phyloP scores from a whole-genome alignment of 495 filamentous ascomycete species.

The Viridothelium virens region DNA sequence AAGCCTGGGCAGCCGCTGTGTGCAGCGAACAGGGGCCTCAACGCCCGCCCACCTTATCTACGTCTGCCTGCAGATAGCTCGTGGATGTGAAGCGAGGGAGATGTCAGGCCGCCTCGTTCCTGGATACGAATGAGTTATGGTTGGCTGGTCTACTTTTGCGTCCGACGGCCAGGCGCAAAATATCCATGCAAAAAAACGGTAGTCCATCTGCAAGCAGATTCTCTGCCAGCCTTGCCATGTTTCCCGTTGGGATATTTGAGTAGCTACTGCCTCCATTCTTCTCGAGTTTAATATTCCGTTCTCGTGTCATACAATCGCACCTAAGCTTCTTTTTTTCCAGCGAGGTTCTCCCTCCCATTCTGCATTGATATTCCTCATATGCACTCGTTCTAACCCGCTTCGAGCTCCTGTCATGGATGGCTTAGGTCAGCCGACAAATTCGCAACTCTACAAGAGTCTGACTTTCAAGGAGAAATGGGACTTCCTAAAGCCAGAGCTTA shows the following conservation, averaged over 20 bases:
- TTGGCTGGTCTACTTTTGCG: constrained; percentile 7
- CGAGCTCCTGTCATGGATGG: background rate
- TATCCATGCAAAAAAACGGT: background rate
- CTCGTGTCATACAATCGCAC: no score
- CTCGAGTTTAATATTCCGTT: no score
- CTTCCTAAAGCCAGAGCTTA: constrained; percentile 32
- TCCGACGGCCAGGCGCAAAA: background rate
- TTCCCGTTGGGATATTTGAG: background rate
- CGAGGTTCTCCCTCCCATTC: background rate
- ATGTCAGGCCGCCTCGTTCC: background rate
- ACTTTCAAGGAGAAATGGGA: constrained; percentile 37
- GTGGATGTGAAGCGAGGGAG: background rate
- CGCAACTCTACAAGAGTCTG: background rate
- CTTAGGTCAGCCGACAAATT: background rate
- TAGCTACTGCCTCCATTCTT: no score
- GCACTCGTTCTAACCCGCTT: background rate
- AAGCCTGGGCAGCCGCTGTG: background rate
- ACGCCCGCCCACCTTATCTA: background rate
- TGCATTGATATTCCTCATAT: background rate
- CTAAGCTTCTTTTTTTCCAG: background rate
- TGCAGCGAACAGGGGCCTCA: background rate
- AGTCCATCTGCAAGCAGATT: background rate
- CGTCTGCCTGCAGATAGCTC: background rate
- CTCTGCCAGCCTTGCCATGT: background rate
- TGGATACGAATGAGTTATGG: background rate